Base-by-base conservation (phyloP, 169 alveolate species). In the Plasmodium cynomolgi region DNA sequence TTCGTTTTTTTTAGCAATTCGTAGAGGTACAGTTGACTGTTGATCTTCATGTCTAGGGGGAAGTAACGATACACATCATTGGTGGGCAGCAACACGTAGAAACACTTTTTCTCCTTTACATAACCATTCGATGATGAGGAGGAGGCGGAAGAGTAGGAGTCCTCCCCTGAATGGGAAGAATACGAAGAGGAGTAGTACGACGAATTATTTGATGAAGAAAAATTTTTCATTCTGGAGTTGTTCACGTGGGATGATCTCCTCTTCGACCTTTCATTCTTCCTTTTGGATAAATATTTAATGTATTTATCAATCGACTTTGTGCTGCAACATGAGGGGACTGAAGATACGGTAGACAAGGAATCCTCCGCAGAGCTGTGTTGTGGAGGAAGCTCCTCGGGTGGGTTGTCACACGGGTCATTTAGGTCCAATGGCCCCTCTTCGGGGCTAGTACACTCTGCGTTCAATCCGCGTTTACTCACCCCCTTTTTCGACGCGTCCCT, bases 1-100 rank as follows among this genome's bases (percentile, higher is more conserved):
- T 81, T 91, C 44, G 95, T 82, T 54, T 82, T 91, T 72, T 91
- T 83, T 29, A 82, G 56, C 26, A 91, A 72, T 15, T 91, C 95
- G 58, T 73, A 91, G 56, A 91, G 39, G 39, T 81, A 73, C 58
- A 82, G 39, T 15, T 82, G 50, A 50, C 92, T 37, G 83, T 91
- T 47, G 15, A 47, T n/a, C 37, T 91, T 91, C 81, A 91, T 72
- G 62, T 81, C 92, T 2, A 91, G 39, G 8, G 95, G 92, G 17
- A 71, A 83, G 75, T 68, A 91, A 6, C 95, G 47, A 50, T 91
- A 83, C 11, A 83, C 84, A 72, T 91, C 92, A 82, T 83, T 81
- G 0, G 68, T 44, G 15, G 92, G 81, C 2, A 91, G 72, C 13
- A 91, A 50, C 23, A 82, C 68, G 62, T 72, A 91, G 68, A 91